These are phyloP conservation scores for Fusarium brevicatenulatum DNA, from an alignment of 2,329 filamentous ascomycete species.

Conservation along the genomic window DNA sequence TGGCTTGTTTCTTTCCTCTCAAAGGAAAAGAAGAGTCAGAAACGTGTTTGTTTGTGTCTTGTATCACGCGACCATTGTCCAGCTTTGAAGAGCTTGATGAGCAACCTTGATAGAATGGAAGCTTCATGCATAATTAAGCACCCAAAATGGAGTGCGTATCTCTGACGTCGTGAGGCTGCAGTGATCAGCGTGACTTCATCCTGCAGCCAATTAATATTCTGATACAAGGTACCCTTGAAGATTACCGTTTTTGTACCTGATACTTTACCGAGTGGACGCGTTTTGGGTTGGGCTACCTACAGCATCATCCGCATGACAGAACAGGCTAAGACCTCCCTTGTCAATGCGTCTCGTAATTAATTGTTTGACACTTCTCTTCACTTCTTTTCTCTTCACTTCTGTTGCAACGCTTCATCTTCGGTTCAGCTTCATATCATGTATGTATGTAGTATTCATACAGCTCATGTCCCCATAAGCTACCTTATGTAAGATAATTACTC, in stretches of 20 bases:
- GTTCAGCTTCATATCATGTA: slow-evolving; percentile 14
- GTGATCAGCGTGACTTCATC: slow-evolving; percentile 42
- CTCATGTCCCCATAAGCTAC: slow-evolving; percentile 30
- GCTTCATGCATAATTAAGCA: background rate
- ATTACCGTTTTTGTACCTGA: slow-evolving; percentile 17
- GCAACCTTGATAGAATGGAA: background rate
- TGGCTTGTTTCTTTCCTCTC: background rate
- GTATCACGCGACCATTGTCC: slow-evolving; percentile 21
- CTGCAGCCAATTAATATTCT: slow-evolving; percentile 32
- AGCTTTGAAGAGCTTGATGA: background rate
- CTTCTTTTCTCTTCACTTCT: background rate
- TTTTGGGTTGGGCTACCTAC: background rate
- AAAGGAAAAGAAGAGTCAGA: background rate
- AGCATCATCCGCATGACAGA: slow-evolving; percentile 21
- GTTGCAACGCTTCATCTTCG: background rate
- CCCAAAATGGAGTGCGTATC: slow-evolving; percentile 6
- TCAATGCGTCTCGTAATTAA: slow-evolving; percentile 31
- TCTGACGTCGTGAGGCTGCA: slow-evolving; percentile 33
- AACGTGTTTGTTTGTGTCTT: background rate
- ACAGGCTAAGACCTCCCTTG: slow-evolving; percentile 25
- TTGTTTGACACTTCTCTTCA: background rate
- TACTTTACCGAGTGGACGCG: background rate
- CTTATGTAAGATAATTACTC: slow-evolving; percentile 24
- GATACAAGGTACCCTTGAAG: slow-evolving; percentile 38
- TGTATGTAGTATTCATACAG: slow-evolving; percentile 35